These are phyloP conservation scores for Melaleuca quinquenervia DNA, from an alignment of 345 rosid genomes.

Conservation along the genomic window DNA sequence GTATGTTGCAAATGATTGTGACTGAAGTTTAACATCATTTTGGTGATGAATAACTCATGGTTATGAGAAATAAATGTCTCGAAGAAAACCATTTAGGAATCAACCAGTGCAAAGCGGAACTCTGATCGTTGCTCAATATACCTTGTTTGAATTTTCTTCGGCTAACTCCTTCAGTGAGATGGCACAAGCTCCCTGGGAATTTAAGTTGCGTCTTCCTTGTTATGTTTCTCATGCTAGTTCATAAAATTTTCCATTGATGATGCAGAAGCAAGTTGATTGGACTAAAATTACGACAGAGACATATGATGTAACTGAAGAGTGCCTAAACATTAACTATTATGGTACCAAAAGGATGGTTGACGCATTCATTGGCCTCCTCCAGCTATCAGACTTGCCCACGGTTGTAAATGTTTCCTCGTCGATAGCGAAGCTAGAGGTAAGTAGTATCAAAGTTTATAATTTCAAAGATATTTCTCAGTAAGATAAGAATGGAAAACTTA, in stretches of 20 bases:
- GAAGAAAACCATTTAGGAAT: neutral
- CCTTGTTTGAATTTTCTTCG: neutral
- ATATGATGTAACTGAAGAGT: conserved; percentile 21
- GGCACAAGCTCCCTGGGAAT: neutral
- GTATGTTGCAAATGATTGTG: neutral
- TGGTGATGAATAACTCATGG: neutral
- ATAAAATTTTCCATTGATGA: neutral
- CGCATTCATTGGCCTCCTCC: conserved; percentile 34
- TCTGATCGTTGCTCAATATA: neutral
- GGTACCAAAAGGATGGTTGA: conserved; percentile 41
- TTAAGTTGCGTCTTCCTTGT: neutral
- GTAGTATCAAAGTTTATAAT: too few species aligned
- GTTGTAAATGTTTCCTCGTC: conserved; percentile 40
- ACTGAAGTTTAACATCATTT: neutral
- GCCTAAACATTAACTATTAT: conserved; percentile 35
- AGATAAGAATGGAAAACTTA: neutral
- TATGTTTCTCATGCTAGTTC: neutral
- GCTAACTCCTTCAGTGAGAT: neutral
- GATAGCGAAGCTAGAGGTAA: conserved; percentile 29
- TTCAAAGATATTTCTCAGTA: neutral
- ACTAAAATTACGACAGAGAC: conserved; percentile 16
- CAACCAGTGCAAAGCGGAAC: neutral
- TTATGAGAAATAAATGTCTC: neutral
- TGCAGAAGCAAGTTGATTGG: conserved; percentile 6
- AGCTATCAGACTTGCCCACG: conserved; percentile 31